Evolutionary conservation across 768 basidiomycete genomes (phyloP).

Genomic region (Tricholoma terreum): DNA sequence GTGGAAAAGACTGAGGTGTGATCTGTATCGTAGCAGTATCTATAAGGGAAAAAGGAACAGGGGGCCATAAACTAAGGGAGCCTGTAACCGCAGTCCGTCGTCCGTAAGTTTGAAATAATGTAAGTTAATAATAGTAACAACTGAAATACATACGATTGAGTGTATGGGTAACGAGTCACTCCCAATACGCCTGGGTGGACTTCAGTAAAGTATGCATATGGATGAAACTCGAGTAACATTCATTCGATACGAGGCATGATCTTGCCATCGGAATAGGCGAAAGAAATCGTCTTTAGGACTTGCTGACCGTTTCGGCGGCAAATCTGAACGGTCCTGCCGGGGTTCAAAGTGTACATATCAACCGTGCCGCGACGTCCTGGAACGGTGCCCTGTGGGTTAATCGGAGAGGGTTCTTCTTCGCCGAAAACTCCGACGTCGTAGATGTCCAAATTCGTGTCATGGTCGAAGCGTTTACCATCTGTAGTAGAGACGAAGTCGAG

Average conservation of each 20-base stretch:
- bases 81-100: too few relatives aligned
- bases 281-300: constrained; percentile 12
- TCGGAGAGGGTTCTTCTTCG: constrained; percentile 2
- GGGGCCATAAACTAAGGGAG: too few relatives aligned
- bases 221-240: constrained; percentile 1
- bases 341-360: constrained; percentile 14
- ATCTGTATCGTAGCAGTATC: too few relatives aligned
- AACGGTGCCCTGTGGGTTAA: constrained; percentile 10
- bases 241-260: constrained; percentile 9
- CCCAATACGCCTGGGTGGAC: background rate
- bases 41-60: too few relatives aligned
- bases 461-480: constrained; percentile 5
- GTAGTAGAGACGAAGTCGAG: constrained; percentile 12
- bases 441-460: constrained; percentile 8
- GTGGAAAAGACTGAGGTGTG: too few relatives aligned
- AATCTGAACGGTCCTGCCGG: constrained; percentile 10
- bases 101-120: too few relatives aligned
- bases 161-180: too few relatives aligned
- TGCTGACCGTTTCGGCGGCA: constrained; percentile 5
- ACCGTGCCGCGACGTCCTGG: constrained; percentile 10
- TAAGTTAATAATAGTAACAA: too few relatives aligned
- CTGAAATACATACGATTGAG: too few relatives aligned
- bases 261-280: constrained; percentile 8
- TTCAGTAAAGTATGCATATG: constrained; percentile 1
- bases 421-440: constrained; percentile 9